A percentile compares a stretch with the other conserved stretches of the same genome.
Evolutionary conservation across 2,329 filamentous ascomycete genomes (phyloP).

Genomic region (Arachnopeziza araneosa): DNA sequence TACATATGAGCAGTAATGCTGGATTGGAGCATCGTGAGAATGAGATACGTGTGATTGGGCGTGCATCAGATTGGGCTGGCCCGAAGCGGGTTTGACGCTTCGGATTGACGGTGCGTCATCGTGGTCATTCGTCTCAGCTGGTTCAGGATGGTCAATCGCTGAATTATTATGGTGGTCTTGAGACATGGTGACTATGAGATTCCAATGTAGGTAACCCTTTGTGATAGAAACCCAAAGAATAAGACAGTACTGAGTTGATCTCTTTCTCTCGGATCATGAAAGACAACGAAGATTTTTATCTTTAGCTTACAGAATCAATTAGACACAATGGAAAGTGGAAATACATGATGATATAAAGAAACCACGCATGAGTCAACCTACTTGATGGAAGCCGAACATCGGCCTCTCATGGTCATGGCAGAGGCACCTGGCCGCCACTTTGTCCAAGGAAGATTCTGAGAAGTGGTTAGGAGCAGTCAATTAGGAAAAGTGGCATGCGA

Average conservation of each 20-base stretch:
- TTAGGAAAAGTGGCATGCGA: neutral
- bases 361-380: neutral
- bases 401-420: neutral
- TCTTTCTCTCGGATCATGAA: constrained; percentile 8
- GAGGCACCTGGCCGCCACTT: neutral
- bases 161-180: constrained; percentile 17
- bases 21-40: constrained; percentile 27
- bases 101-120: constrained; percentile 19
- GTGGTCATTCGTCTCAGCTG: constrained; percentile 6
- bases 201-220: constrained; percentile 11
- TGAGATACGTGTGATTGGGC: constrained; percentile 25
- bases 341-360: neutral
- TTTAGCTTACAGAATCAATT: neutral
- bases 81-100: constrained; percentile 9
- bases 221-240: constrained; percentile 11
- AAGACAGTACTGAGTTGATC: neutral
- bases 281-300: constrained; percentile 2
- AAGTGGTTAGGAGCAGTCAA: neutral
- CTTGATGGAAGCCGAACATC: neutral
- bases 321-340: neutral
- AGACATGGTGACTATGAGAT: constrained; percentile 18
- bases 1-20: constrained; percentile 24
- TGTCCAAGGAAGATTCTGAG: neutral
- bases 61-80: constrained; percentile 12
- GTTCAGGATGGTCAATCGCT: neutral